Conservation (phyloP, 805 yeast genomes). For the Millerozyma acaciae region DNA sequence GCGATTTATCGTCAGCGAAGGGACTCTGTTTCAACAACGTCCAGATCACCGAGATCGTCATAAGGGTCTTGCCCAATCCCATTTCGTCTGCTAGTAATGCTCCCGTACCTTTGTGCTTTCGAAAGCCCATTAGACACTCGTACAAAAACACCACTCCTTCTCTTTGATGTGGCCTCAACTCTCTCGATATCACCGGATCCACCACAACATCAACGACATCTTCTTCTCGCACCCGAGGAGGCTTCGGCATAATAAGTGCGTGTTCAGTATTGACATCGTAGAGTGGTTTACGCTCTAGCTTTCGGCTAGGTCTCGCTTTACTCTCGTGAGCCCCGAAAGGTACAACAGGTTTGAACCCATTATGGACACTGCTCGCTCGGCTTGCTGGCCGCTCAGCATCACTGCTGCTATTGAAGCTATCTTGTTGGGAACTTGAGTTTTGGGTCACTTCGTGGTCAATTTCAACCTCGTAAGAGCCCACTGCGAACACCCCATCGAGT, state of each 20-base stretch:
- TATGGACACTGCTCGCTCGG: not conserved
- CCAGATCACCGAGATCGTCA: constrained; percentile 82
- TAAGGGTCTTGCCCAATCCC: constrained; percentile 79
- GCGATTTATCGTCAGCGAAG: constrained; percentile 18
- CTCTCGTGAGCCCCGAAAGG: not conserved
- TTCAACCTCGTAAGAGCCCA: constrained; percentile 63
- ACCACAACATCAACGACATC: constrained; percentile 44
- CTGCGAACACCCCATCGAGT: constrained; percentile 7
- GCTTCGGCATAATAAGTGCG: constrained; percentile 8
- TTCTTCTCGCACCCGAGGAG: constrained; percentile 4
- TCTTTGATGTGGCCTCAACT: constrained; percentile 78
- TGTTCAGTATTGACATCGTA: constrained; percentile 2
- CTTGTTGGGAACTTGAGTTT: not conserved
- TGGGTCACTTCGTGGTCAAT: constrained; percentile 43
- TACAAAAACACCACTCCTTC: constrained; percentile 82
- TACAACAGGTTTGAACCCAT: constrained; percentile 1
- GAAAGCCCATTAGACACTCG: constrained; percentile 74
- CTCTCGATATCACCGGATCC: constrained; percentile 52
- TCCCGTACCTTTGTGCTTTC: constrained; percentile 53
- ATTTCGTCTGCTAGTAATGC: constrained; percentile 93
- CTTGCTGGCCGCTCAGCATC: no score
- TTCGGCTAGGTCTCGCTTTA: not conserved
- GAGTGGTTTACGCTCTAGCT: constrained; percentile 1
- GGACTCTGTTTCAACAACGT: constrained; percentile 73
- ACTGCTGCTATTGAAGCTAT: not conserved